Conservation (phyloP, 2,329 filamentous ascomycete species). For the Aspergillus uvarum region DNA sequence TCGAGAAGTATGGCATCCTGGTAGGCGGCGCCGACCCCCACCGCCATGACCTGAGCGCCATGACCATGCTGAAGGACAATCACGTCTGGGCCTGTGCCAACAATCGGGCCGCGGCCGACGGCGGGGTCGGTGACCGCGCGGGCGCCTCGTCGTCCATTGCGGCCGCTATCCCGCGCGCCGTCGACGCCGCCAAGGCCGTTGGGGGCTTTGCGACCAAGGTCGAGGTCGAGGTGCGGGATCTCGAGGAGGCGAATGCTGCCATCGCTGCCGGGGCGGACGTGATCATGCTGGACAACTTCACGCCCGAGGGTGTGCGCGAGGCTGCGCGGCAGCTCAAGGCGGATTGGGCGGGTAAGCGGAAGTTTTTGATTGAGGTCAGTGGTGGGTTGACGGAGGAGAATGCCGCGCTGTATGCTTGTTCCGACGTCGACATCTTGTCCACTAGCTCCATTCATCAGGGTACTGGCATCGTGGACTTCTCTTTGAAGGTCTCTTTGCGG, state of each 20-base stretch:
- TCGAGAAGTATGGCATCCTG: conserved; percentile 98
- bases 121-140: conserved; percentile 15
- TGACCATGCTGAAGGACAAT: conserved; percentile 99
- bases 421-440: conserved; percentile 91
- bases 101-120: conserved; percentile 27
- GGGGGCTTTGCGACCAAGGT: conserved; percentile 91
- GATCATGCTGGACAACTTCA: conserved; percentile 97
- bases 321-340: conserved; percentile 76
- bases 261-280: conserved; percentile 89
- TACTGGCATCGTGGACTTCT: conserved; percentile 91
- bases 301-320: conserved; percentile 70
- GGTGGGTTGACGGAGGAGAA: conserved; percentile 86
- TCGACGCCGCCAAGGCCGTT: conserved; percentile 76
- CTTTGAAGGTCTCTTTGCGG: conserved; percentile 71
- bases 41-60: conserved; percentile 83
- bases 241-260: conserved; percentile 86
- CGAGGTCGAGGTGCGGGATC: conserved; percentile 89
- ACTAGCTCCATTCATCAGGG: conserved; percentile 97
- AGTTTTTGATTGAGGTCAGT: conserved; percentile 86
- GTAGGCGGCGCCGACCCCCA: conserved; percentile 91
- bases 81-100: conserved; percentile 85
- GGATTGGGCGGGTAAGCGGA: conserved; percentile 71
- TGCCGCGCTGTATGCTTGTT: conserved; percentile 68
- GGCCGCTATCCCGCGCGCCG: conserved; percentile 78
- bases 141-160: conserved; percentile 31